A percentile compares a stretch with the other conserved stretches of the same genome.
Conservation (phyloP, 2,329 filamentous ascomycete species). For the Aspergillus sp. region DNA sequence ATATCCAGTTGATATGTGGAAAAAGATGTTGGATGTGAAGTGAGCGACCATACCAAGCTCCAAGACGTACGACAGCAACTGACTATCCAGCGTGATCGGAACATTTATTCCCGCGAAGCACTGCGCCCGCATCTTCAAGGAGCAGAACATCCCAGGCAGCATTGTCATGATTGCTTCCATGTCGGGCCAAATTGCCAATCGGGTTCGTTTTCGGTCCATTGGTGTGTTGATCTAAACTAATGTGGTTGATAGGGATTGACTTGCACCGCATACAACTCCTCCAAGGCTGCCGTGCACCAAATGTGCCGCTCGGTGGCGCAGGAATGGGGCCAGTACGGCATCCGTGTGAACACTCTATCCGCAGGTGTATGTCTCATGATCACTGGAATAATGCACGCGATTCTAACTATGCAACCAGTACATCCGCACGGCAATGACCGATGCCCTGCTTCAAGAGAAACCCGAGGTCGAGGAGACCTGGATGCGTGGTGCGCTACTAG, state of each 20-base stretch:
- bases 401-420: slow-evolving; percentile 34
- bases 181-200: slow-evolving; percentile 68
- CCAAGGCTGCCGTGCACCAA: slow-evolving; percentile 53
- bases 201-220: slow-evolving; percentile 27
- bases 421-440: slow-evolving; percentile 53
- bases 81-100: slow-evolving; percentile 32
- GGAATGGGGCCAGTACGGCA: slow-evolving; percentile 60
- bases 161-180: slow-evolving; percentile 71
- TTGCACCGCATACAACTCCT: slow-evolving; percentile 61
- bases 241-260: slow-evolving; percentile 52
- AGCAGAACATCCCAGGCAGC: slow-evolving; percentile 57
- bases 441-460: slow-evolving; percentile 47
- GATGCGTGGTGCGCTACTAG: slow-evolving; percentile 56
- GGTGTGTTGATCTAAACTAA: neutral
- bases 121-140: slow-evolving; percentile 53
- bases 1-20: slow-evolving; percentile 43
- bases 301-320: slow-evolving; percentile 51
- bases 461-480: slow-evolving; percentile 55
- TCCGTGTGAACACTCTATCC: slow-evolving; percentile 78
- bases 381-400: neutral
- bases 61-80: neutral
- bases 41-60: slow-evolving; percentile 7
- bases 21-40: slow-evolving; percentile 40
- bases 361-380: slow-evolving; percentile 55
- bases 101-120: slow-evolving; percentile 39